Base-by-base conservation (phyloP, 495 filamentous ascomycete species). In the Penicillium coffeae region DNA sequence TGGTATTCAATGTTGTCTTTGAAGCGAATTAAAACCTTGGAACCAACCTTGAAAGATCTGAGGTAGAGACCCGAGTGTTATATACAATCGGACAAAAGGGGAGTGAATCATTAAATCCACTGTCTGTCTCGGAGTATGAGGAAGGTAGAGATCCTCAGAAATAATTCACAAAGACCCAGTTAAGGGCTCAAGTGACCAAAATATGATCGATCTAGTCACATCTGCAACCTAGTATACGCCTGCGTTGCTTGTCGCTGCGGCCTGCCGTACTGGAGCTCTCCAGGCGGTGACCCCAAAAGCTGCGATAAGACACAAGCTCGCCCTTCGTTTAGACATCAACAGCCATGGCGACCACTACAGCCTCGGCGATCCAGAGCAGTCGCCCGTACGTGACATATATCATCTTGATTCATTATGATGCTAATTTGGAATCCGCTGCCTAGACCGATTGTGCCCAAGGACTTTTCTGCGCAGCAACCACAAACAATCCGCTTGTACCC, bases 401-500 rank as follows among this genome's bases (percentile, higher is more conserved):
- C n/a, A n/a, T n/a, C n/a, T n/a, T n/a, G n/a, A n/a, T n/a, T n/a
- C n/a, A n/a, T n/a, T n/a, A 8, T 22, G 20, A 18, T 18, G 19
- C 35, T 54, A 12, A 51, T 41, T 50, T 16, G 12, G 19, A 40
- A 42, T 21, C 46, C 22, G 10, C 48, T 33, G 21, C 35, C 21
- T 57, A 87, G 84, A 4, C 91, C 91, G 2, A 85, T 84, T 51
- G 76, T 87, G 38, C 89, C 92, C 22, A 85, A 85, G 41, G 68
- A 79, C 45, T 98, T 98, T 80, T 87, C 88, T 58, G 83, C 77
- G 34, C 88, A 92, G 64, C 93, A 98, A 71, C 89, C 93, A 32
- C 74, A 83, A 50, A 92, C 90, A 1, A 91, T 98, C 56, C 89
- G 90, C 44, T 80, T 98, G 7, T 98, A 92, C 66, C 93, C 93